Base-by-base conservation (phyloP, 345 rosid genomes). In the Capsella bursapastoris region DNA sequence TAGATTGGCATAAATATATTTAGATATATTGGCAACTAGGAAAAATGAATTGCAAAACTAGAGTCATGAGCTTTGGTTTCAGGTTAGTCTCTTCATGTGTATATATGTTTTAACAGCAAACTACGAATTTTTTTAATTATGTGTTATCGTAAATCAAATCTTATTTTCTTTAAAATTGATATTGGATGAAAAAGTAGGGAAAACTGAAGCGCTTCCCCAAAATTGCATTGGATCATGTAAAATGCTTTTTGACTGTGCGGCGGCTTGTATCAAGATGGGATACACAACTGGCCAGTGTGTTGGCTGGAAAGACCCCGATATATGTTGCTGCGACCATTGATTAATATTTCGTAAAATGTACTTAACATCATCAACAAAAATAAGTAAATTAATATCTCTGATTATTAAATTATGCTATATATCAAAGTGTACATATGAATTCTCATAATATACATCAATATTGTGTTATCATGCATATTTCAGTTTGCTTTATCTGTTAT, bases 201-300 rank as follows among this genome's bases (percentile, higher is more conserved):
- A 63, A 52, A 64, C 64, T 53, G 48, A 72, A 72, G 64, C 64
- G 11, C 13, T 41, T 8, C 3, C 27, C 43, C 25, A 40, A 3
- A 37, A 37, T 2, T 72, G 70, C 35, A 31, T 52, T 12, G 69
- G 76, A 18, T 0, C 10, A 11, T 72, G 64, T 55, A 7, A 7
- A 2, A 37, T 38, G 37, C 0, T 41, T 52, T 0, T 4, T 16
- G 60, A 61, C 6, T 71, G 75, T 60, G 0, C 2, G 2, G 5
- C 32, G 5, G 52, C 43, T 50, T 38, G 52, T 59, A 35, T 49
- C 6, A 71, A 1, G 45, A 37, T 71, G 75, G 75, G 75, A 37
- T 71, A 37, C 40, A 2, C 3, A n/a, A 4, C 2, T 51, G 76
- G 76, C 11, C 44, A 61, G 16, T 71, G 69, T 5, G 34, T 40